Base-by-base conservation (phyloP, 23 red algal species). In the Gracilaria vermiculophylla region DNA sequence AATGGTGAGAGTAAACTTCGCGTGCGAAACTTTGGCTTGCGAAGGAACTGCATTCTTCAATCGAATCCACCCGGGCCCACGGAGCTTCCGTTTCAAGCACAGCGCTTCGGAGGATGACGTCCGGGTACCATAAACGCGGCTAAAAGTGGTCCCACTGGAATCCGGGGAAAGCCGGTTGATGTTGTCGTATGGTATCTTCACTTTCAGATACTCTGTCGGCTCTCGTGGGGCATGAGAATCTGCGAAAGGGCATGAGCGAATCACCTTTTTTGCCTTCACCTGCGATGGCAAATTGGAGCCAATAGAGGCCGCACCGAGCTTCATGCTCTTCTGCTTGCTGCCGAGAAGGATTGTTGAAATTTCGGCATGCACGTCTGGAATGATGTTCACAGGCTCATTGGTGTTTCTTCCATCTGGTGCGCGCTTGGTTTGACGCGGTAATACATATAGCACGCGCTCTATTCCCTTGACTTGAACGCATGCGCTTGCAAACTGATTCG, bases 41-140 rank as follows among this genome's bases (percentile, higher is more conserved):
- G 82, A 78, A 34, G 79, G 62, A 33, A 31, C 47, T 16, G 92
- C 91, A 45, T 80, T 82, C n/a, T 41, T 41, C 8, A 99, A 32
- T 43, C 76, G 80, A 10, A 99, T 69, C 97, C 97, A 99, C 13
- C 89, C 73, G 15, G 97, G 97, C 21, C 97, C 97, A 41, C 45
- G 75, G 11, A 99, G 48, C 24, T 77, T 83, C 20, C 85, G 71
- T 44, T 95, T 80, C 39, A 99, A 17, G 15, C 94, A 74, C 34
- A 99, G 70, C 8, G 54, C 35, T 61, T 99, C 97, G 14, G 65
- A 58, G 19, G 83, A 47, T 0, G 88, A 70, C 1, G 92, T 94
- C 8, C 62, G 83, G 14, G 88, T 82, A 2, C 97, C 97, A 69
- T 85, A 95, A 0, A 99, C 91, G 42, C 92, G 93, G 10, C 82